phyloP scores from a whole-genome alignment of 305 asterid species.

The Solanum hybrid region DNA sequence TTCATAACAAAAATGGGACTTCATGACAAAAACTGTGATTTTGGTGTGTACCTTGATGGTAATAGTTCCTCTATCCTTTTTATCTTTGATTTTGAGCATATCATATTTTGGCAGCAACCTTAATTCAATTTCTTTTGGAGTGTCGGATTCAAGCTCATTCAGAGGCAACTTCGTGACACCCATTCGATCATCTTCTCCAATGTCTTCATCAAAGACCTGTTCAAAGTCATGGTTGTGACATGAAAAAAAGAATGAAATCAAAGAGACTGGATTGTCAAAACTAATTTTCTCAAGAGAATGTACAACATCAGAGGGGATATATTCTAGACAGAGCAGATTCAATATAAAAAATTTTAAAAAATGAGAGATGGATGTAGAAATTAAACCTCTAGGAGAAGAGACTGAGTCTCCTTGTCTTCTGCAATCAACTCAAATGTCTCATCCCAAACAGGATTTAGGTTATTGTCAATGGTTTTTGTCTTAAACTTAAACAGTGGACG shows the following conservation, averaged over 20 bases:
- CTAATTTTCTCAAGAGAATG: background rate
- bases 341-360: background rate
- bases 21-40: background rate
- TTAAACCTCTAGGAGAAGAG: conserved; percentile 69
- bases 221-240: background rate
- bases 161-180: conserved; percentile 67
- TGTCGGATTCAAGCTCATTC: conserved; percentile 59
- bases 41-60: conserved; percentile 23
- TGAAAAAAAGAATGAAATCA: background rate
- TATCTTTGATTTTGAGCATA: conserved; percentile 83
- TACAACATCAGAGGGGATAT: background rate
- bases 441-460: conserved; percentile 91
- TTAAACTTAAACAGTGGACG: conserved; percentile 87
- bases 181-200: conserved; percentile 79
- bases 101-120: conserved; percentile 72
- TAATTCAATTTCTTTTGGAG: conserved; percentile 42
- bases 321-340: background rate
- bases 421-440: conserved; percentile 62
- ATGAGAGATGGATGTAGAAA: background rate
- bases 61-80: conserved; percentile 81
- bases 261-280: background rate
- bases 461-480: conserved; percentile 80
- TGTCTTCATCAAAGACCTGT: conserved; percentile 83
- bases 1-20: background rate
- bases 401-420: conserved; percentile 94